Evolutionary conservation across 768 basidiomycete species (phyloP), one percentile per base, ranked within the genome.

Genomic region (Sistotremastrum niveocremeum): DNA sequence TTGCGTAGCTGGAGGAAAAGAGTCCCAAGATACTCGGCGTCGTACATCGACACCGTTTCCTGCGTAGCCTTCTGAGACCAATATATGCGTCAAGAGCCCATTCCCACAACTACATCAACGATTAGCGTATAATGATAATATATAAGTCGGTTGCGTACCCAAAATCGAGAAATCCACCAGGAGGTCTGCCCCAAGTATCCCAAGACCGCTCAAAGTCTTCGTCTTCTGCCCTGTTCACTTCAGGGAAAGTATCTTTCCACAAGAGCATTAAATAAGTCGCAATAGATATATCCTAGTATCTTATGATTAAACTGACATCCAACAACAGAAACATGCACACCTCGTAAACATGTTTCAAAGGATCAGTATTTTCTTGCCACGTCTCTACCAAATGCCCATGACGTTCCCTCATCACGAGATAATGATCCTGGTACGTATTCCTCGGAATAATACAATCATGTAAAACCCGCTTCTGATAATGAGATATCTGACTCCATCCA

Each of bases 181-280:
- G 72, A 0, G 93, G 90, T 10, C 79, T 78, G 1, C 82, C 74
- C 87, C 89, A 90, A 3, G 53, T 52, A 44, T 62, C 72, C 84
- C 85, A 87, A 0, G 81, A 76, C 31, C 50, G 37, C 37, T 64
- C 58, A 32, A 62, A 57, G 34, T 48, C 50, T 3, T 11, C 33
- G 11, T 41, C 51, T 30, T 51, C 34, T 44, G 58, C 51, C 7
- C 4, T 36, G 12, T 7, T 45, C 39, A 44, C 35, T 31, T 49
- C 34, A 9, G 52, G 55, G 55, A 77, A 94, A 9, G 77, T 79
- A 34, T 75, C 68, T 54, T 83, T 87, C 94, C 94, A 97, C 3
- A 97, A 65, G 1, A 94, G 71, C 63, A 97, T 88, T 30, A 98
- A 68, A 60, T 85, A 97, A 2, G 89, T 88, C 2, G 90, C 90